phyloP scores from a whole-genome alignment of 2,329 filamentous ascomycete species.

The Ceratocystis colombiana region DNA sequence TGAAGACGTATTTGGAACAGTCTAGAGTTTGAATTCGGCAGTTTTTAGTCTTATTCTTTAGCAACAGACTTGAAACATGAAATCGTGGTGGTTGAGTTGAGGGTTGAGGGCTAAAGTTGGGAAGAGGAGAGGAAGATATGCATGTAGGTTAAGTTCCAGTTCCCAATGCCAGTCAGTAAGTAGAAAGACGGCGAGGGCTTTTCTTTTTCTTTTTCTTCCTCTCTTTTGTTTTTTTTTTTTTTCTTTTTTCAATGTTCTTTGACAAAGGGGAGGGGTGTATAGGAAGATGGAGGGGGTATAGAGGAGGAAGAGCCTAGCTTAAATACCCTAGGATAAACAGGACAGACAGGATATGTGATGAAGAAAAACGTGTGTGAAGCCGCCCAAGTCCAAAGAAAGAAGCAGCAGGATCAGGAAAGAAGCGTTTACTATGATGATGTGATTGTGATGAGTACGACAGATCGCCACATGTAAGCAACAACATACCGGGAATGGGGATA shows the following conservation, averaged over 20 bases:
- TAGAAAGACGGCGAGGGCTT: background rate
- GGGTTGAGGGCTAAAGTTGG: slow-evolving; percentile 2
- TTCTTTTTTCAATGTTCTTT: background rate
- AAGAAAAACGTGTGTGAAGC: slow-evolving; percentile 27
- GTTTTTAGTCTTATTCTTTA: slow-evolving; percentile 9
- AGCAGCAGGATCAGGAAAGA: background rate
- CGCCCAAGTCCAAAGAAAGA: slow-evolving; percentile 17
- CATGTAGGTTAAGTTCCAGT: slow-evolving; percentile 14
- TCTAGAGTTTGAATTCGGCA: slow-evolving; percentile 1
- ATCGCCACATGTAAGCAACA: background rate
- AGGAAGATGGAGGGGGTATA: slow-evolving; percentile 1
- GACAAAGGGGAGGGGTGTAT: background rate
- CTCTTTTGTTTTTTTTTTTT: background rate
- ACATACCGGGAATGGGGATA: background rate
- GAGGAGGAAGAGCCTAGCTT: slow-evolving; percentile 5
- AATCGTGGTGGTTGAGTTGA: slow-evolving; percentile 15
- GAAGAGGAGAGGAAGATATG: slow-evolving; percentile 14
- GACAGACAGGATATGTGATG: slow-evolving; percentile 17
- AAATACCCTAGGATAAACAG: background rate
- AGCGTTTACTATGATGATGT: slow-evolving; percentile 15
- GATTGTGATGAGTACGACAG: background rate
- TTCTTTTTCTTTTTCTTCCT: background rate
- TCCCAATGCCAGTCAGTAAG: slow-evolving; percentile 1
- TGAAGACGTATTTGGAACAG: slow-evolving; percentile 12
- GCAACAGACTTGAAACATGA: slow-evolving; percentile 11